phyloP scores from a whole-genome alignment of 768 basidiomycete genomes.

The Mycena haematopus region DNA sequence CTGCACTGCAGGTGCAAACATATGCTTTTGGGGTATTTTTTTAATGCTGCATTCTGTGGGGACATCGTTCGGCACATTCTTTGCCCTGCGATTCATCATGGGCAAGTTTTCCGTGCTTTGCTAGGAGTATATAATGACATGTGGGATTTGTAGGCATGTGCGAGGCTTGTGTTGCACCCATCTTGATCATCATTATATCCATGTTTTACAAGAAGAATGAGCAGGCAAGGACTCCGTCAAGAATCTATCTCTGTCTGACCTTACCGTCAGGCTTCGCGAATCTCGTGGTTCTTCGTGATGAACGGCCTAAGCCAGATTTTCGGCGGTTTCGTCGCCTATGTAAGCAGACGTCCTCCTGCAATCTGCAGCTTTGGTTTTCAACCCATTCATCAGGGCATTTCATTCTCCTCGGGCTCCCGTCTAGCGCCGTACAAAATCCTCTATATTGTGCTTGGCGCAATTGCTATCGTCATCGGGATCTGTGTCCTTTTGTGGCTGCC shows the following conservation, averaged over 20 bases:
- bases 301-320: conserved; percentile 65
- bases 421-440: conserved; percentile 68
- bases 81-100: conserved; percentile 64
- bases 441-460: conserved; percentile 62
- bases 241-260: too few relatives aligned
- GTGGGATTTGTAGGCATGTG: conserved; percentile 57
- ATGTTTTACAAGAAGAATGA: conserved; percentile 77
- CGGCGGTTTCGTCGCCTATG: conserved; percentile 71
- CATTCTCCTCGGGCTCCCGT: conserved; percentile 53
- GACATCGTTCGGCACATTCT: conserved; percentile 65
- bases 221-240: conserved; percentile 46
- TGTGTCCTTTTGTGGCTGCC: conserved; percentile 66
- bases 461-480: conserved; percentile 65
- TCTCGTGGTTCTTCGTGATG: conserved; percentile 74
- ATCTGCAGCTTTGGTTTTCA: neutral
- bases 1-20: conserved; percentile 52
- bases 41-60: conserved; percentile 67
- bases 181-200: conserved; percentile 64
- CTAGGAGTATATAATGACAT: neutral
- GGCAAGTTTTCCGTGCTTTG: conserved; percentile 42
- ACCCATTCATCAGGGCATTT: conserved; percentile 52
- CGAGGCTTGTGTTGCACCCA: conserved; percentile 63
- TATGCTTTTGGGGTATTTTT: conserved; percentile 63
- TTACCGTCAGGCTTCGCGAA: conserved; percentile 52
- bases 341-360: conserved; percentile 34